Conservation (phyloP, 805 yeast genomes). For the Metschnikowia kunwiensis region DNA sequence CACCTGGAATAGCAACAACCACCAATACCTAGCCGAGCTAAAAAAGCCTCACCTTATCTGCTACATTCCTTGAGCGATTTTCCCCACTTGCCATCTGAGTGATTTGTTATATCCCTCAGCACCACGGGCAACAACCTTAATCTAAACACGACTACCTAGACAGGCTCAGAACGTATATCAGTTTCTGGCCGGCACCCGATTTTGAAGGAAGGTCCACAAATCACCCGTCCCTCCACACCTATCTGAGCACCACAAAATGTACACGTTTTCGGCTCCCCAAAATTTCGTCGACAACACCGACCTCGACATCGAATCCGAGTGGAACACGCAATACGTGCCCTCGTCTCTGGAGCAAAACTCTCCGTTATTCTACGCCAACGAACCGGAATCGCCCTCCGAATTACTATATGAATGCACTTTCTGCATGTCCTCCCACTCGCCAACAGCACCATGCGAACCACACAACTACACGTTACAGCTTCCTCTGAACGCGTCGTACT, state of each 20-base stretch:
- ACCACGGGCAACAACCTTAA: too few species aligned
- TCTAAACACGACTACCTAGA: too few species aligned
- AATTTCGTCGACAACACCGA: slow-evolving; percentile 18
- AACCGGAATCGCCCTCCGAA: slow-evolving; percentile 13
- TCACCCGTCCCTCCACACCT: too few species aligned
- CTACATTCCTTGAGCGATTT: slow-evolving; percentile 2
- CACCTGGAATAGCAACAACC: too few species aligned
- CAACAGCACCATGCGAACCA: slow-evolving; percentile 15
- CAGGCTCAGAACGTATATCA: too few species aligned
- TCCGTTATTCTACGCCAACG: slow-evolving; percentile 5
- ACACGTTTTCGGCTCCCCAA: slow-evolving; percentile 15
- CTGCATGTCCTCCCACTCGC: slow-evolving; percentile 18
- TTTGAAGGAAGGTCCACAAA: too few species aligned
- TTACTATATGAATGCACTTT: slow-evolving; percentile 20
- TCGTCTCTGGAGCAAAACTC: slow-evolving; percentile 6
- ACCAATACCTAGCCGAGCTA: too few species aligned
- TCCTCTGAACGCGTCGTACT: slow-evolving; percentile 13
- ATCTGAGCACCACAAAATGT: slow-evolving; percentile 7
- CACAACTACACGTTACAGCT: slow-evolving; percentile 15
- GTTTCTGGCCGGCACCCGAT: too few species aligned
- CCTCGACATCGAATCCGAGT: slow-evolving; percentile 20
- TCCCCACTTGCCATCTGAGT: neutral
- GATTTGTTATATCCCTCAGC: too few species aligned
- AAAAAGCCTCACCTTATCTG: too few species aligned
- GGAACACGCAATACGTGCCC: slow-evolving; percentile 20